These are phyloP conservation scores for Mycena amicta DNA, from an alignment of 768 basidiomycete species.

Conservation along the genomic window DNA sequence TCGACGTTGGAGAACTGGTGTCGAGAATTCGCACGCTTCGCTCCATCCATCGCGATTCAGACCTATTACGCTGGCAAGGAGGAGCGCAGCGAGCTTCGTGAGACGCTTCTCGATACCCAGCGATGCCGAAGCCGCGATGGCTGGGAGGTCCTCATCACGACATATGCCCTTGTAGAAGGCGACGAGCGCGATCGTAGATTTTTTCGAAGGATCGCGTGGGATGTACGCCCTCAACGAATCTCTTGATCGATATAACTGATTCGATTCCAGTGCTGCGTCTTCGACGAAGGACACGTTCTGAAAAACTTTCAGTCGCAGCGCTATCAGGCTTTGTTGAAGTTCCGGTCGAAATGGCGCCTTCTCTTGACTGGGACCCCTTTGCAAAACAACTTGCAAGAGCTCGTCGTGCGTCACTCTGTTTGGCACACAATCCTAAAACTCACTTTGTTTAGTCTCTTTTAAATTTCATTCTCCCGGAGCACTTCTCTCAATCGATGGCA, in stretches of 20 bases:
- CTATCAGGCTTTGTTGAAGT: constrained; percentile 85
- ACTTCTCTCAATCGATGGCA: constrained; percentile 77
- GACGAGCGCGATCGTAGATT: constrained; percentile 91
- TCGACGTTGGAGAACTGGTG: constrained; percentile 99
- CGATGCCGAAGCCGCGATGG: constrained; percentile 52
- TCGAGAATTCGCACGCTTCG: constrained; percentile 91
- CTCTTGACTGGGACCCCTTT: constrained; percentile 94
- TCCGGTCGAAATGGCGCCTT: constrained; percentile 86
- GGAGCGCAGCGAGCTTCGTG: constrained; percentile 74
- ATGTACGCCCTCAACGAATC: too few relatives aligned
- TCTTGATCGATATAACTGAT: constrained; percentile 1
- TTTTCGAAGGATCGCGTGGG: constrained; percentile 88
- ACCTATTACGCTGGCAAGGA: constrained; percentile 95
- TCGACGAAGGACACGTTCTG: constrained; percentile 95
- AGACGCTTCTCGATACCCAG: constrained; percentile 68
- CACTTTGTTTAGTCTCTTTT: constrained; percentile 78
- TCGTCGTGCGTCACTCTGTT: constrained; percentile 62
- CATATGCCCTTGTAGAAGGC: constrained; percentile 92
- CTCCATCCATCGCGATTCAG: constrained; percentile 80
- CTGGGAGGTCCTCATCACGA: constrained; percentile 94
- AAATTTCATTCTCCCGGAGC: constrained; percentile 95
- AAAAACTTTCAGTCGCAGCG: constrained; percentile 99
- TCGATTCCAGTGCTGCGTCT: constrained; percentile 80
- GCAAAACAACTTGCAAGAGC: constrained; percentile 88
- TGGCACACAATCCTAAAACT: constrained; percentile 10